Base-by-base conservation (phyloP, 768 basidiomycete genomes). In the Tricholoma terreum region DNA sequence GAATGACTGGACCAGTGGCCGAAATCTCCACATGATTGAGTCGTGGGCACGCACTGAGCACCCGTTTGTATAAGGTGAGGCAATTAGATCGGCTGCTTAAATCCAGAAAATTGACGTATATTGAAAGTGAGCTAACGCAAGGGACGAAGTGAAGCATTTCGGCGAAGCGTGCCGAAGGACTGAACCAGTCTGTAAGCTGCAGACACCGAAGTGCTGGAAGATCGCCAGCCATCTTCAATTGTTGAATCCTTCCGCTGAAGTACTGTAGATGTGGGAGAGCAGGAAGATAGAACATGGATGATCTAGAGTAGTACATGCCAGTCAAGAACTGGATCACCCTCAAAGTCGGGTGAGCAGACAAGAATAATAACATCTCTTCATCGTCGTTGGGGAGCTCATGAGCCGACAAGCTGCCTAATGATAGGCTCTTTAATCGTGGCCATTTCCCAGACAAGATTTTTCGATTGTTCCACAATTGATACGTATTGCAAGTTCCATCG, bases 61-160 rank as follows among this genome's bases (percentile, higher is more conserved):
- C 53, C 12, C 54, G 58, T 9, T 53, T 34, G 21, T 63, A 65
- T 12, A 63, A 55, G 9, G 49, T 58, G 36, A 55, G 53, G 27
- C 58, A 52, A 27, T 6, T 19, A 6, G 34, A 31, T 24, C 21
- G 31, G 31, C 40, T 57, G 22, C 21, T 43, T 8, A 51, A 52
- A 51, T 63, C 61, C n/a, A 59, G 33, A 42, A 63, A 65, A 45
- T 63, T 63, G 19, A 65, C 62, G 45, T 38, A 65, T 31, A 65
- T 50, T 24, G 59, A 35, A 15, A 65, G 54, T 5, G 59, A 63
- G 34, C 49, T 50, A 6, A 61, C 34, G 15, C 35, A 15, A 27
- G 54, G 58, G 22, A 59, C 42, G 36, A 51, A 17, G 9, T 38
- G 24, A 31, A 65, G 56, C n/a, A 58, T 50, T 8, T 58, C 57